Conservation (phyloP, 345 rosid genomes). For the Hibiscus trionum region DNA sequence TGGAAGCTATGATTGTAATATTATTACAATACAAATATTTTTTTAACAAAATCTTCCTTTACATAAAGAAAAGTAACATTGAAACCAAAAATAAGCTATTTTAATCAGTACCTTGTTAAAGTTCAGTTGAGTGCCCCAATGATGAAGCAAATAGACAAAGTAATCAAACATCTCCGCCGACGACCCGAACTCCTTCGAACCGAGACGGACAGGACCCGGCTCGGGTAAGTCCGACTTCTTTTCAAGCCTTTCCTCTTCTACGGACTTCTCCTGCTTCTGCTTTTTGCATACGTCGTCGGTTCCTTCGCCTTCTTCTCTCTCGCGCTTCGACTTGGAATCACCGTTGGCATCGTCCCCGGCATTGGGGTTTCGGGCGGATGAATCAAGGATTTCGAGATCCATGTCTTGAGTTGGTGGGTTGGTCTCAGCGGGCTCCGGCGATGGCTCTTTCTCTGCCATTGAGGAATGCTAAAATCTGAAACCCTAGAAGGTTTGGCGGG, state of each 20-base stretch:
- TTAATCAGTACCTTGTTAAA: slow-evolving; percentile 47
- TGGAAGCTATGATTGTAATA: background rate
- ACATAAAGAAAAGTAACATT: background rate
- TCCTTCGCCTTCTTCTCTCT: slow-evolving; percentile 30
- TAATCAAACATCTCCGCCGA: slow-evolving; percentile 72
- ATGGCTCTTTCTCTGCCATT: slow-evolving; percentile 32
- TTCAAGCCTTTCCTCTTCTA: slow-evolving; percentile 27
- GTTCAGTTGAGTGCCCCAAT: slow-evolving; percentile 59
- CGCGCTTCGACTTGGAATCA: slow-evolving; percentile 28
- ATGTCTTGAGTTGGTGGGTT: slow-evolving; percentile 25
- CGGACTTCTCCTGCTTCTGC: slow-evolving; percentile 38
- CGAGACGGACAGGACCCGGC: slow-evolving; percentile 40
- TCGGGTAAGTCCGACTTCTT: slow-evolving; percentile 12
- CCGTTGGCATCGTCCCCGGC: slow-evolving; percentile 14
- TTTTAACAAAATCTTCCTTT: background rate
- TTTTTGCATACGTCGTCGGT: slow-evolving; percentile 36
- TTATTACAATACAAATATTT: background rate
- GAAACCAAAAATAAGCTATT: background rate
- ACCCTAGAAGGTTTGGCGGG: slow-evolving; percentile 13
- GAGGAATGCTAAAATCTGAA: background rate
- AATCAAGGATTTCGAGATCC: slow-evolving; percentile 24
- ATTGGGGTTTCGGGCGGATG: slow-evolving; percentile 12
- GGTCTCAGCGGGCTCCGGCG: slow-evolving; percentile 20
- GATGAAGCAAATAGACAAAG: slow-evolving; percentile 50
- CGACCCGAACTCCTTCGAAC: slow-evolving; percentile 75